Evolutionary conservation across 1,284 basidiomycete species (phyloP).

Genomic region (Sporisorium sorghi): DNA sequence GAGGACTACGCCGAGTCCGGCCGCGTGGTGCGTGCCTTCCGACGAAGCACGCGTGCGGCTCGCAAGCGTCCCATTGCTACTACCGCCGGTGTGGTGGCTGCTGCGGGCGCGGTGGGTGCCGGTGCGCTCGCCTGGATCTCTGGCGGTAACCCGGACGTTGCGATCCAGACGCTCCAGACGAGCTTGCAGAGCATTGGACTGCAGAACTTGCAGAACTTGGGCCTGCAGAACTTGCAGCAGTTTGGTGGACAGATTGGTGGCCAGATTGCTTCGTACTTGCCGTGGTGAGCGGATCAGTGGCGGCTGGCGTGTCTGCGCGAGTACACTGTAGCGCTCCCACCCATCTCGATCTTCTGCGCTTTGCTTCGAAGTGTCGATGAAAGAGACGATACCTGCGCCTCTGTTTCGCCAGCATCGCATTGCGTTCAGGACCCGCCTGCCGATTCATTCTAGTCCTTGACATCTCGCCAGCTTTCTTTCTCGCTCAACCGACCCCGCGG

Average conservation of each 20-base stretch:
- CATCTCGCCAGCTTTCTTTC: not conserved
- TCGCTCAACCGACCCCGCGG: slow-evolving; percentile 32
- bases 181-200: slow-evolving; percentile 58
- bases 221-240: slow-evolving; percentile 39
- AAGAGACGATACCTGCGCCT: slow-evolving; percentile 49
- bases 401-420: not conserved
- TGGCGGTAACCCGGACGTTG: slow-evolving; percentile 55
- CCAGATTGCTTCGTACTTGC: slow-evolving; percentile 37
- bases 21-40: slow-evolving; percentile 47
- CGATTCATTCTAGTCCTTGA: too few relatives aligned
- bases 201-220: slow-evolving; percentile 55
- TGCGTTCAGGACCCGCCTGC: too few relatives aligned
- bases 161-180: slow-evolving; percentile 56
- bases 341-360: slow-evolving; percentile 30
- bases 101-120: slow-evolving; percentile 62
- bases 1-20: slow-evolving; percentile 51
- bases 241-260: slow-evolving; percentile 38
- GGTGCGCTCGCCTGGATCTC: slow-evolving; percentile 64
- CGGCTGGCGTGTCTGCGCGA: too few relatives aligned
- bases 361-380: not conserved
- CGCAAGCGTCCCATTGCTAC: slow-evolving; percentile 59
- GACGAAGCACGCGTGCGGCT: slow-evolving; percentile 49
- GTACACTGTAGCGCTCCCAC: slow-evolving; percentile 11
- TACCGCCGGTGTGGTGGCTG: slow-evolving; percentile 59
- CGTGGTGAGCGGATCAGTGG: slow-evolving; percentile 23